These are phyloP conservation scores for Paramyrothecium roridum DNA, from an alignment of 2,329 filamentous ascomycete species.

Conservation along the genomic window DNA sequence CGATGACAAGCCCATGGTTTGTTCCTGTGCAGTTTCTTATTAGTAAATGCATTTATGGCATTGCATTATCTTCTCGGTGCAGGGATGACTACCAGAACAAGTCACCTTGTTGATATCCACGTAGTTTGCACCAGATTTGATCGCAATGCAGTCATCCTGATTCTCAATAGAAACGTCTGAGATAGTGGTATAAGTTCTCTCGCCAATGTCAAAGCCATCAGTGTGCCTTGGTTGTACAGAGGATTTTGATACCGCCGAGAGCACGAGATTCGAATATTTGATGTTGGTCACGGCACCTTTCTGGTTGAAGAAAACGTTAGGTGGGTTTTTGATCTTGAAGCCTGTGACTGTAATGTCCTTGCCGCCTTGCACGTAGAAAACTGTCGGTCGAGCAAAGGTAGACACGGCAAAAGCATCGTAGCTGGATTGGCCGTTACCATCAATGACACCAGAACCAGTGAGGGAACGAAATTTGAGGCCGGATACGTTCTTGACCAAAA, in stretches of 20 bases:
- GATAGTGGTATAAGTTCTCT: neutral
- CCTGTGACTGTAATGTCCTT: neutral
- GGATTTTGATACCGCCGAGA: neutral
- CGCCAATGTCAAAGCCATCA: neutral
- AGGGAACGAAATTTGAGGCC: neutral
- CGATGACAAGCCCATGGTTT: neutral
- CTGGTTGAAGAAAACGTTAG: neutral
- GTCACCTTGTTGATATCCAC: neutral
- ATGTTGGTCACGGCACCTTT: neutral
- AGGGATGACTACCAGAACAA: no score
- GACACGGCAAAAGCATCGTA: neutral
- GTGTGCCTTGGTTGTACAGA: neutral
- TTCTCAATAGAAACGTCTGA: neutral
- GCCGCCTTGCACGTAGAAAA: neutral
- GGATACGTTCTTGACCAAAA: neutral
- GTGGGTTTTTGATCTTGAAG: slow-evolving; percentile 1
- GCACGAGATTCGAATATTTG: neutral
- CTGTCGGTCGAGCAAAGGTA: neutral
- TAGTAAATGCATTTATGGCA: no score
- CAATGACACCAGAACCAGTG: neutral
- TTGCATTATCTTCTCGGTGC: no score
- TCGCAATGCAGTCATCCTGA: slow-evolving; percentile 1
- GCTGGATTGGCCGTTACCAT: slow-evolving; percentile 1
- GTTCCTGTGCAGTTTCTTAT: no score
- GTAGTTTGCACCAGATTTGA: neutral